A percentile compares a stretch with the other conserved stretches of the same genome.
Evolutionary conservation across 2,329 filamentous ascomycete species (phyloP).

Genomic region (Xylariaceae sp.): DNA sequence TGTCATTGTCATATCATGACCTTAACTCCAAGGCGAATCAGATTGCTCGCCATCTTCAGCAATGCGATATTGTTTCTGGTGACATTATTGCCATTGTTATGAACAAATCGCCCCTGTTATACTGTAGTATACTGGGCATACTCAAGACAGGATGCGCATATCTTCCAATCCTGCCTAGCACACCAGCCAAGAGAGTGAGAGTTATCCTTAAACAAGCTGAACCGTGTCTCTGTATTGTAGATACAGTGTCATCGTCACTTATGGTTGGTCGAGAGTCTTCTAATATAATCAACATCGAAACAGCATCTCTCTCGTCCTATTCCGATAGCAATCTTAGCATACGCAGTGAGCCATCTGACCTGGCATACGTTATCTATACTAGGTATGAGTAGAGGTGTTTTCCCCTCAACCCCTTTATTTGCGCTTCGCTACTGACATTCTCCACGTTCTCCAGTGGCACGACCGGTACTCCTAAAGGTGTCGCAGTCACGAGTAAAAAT

Average conservation of each 20-base stretch:
- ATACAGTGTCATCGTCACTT: conserved; percentile 37
- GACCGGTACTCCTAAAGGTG: conserved; percentile 80
- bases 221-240: conserved; percentile 54
- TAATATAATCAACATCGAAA: conserved; percentile 46
- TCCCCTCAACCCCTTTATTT: neutral
- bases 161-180: conserved; percentile 78
- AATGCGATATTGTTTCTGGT: conserved; percentile 54
- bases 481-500: conserved; percentile 78
- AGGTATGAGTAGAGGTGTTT: conserved; percentile 43
- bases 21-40: conserved; percentile 70
- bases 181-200: conserved; percentile 65
- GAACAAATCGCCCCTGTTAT: conserved; percentile 77
- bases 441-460: conserved; percentile 71
- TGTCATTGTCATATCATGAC: conserved; percentile 66
- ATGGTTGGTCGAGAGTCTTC: conserved; percentile 28
- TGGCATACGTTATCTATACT: conserved; percentile 83
- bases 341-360: conserved; percentile 51
- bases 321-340: conserved; percentile 47
- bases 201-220: conserved; percentile 68
- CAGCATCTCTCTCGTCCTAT: conserved; percentile 38
- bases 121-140: conserved; percentile 75
- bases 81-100: conserved; percentile 75
- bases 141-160: conserved; percentile 80
- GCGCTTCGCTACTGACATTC: neutral
- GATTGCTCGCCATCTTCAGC: conserved; percentile 63